Percentiles rank a stretch among this genome's conserved stretches.
phyloP scores from a whole-genome alignment of 805 yeast species.

The Saccharomycopsis babjevae region DNA sequence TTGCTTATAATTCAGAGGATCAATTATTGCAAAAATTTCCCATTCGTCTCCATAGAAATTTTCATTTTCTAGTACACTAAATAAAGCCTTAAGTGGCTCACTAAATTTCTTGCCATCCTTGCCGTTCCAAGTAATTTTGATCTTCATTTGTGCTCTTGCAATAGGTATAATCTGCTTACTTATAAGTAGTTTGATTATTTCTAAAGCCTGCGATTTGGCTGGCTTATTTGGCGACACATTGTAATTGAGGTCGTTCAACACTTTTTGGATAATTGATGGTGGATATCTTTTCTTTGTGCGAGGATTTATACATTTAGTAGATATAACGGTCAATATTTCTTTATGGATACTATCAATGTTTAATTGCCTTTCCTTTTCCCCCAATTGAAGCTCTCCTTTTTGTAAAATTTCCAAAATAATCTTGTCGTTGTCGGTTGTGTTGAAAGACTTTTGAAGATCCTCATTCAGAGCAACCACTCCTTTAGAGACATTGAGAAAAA shows the following conservation, averaged over 20 bases:
- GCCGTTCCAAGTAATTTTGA: slow-evolving; percentile 49
- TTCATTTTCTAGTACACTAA: slow-evolving; percentile 35
- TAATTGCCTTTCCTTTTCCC: slow-evolving; percentile 83
- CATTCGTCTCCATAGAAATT: slow-evolving; percentile 34
- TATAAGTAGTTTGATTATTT: slow-evolving; percentile 72
- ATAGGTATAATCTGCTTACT: slow-evolving; percentile 82
- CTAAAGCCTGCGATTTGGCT: slow-evolving; percentile 83
- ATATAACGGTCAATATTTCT: slow-evolving; percentile 72
- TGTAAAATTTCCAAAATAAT: slow-evolving; percentile 73
- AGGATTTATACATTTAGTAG: slow-evolving; percentile 89
- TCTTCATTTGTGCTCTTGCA: slow-evolving; percentile 88
- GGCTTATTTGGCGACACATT: slow-evolving; percentile 64
- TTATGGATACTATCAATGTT: slow-evolving; percentile 64
- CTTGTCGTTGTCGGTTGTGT: slow-evolving; percentile 60
- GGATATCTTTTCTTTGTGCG: slow-evolving; percentile 84
- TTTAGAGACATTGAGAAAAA: slow-evolving; percentile 84
- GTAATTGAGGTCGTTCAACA: slow-evolving; percentile 65
- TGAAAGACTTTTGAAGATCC: slow-evolving; percentile 65
- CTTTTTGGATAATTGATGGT: slow-evolving; percentile 87
- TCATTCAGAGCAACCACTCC: slow-evolving; percentile 89
- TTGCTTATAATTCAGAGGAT: slow-evolving; percentile 73
- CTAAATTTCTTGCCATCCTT: slow-evolving; percentile 37
- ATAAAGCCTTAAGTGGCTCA: slow-evolving; percentile 31
- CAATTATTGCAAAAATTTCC: slow-evolving; percentile 61
- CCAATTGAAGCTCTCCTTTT: slow-evolving; percentile 90